Conservation (phyloP, 106 monocot species). For the Cymbidium sinense region DNA sequence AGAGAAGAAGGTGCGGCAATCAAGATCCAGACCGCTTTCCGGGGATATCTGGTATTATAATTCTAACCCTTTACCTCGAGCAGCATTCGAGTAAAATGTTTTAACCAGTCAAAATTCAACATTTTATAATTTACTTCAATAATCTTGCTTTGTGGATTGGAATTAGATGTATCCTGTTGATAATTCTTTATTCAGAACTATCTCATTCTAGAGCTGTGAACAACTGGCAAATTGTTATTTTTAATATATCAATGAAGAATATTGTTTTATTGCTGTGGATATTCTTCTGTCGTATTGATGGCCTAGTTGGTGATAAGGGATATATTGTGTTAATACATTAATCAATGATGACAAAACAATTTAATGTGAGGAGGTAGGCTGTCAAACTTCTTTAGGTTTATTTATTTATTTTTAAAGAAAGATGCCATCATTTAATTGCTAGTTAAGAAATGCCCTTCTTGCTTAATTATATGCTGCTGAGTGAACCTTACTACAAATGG, state of each 20-base stretch:
- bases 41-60: constrained; percentile 1
- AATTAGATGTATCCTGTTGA: not conserved
- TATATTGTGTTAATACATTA: not conserved
- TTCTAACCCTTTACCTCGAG: not conserved
- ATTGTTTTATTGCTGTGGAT: not conserved
- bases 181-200: not conserved
- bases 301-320: not conserved
- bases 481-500: not conserved
- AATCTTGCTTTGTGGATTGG: not conserved
- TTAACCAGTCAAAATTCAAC: not conserved
- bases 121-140: not conserved
- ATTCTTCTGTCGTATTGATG: not conserved
- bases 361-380: not conserved
- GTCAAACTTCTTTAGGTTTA: not conserved
- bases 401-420: not conserved
- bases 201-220: not conserved
- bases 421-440: not conserved
- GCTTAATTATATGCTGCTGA: not conserved
- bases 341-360: not conserved
- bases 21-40: constrained; percentile 7
- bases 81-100: not conserved
- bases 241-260: not conserved
- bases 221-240: not conserved
- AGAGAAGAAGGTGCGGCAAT: constrained; percentile 21
- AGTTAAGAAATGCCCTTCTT: not conserved